Evolutionary conservation across 2,329 filamentous ascomycete species (phyloP).

Genomic region (Plectosphaerella plurivora): DNA sequence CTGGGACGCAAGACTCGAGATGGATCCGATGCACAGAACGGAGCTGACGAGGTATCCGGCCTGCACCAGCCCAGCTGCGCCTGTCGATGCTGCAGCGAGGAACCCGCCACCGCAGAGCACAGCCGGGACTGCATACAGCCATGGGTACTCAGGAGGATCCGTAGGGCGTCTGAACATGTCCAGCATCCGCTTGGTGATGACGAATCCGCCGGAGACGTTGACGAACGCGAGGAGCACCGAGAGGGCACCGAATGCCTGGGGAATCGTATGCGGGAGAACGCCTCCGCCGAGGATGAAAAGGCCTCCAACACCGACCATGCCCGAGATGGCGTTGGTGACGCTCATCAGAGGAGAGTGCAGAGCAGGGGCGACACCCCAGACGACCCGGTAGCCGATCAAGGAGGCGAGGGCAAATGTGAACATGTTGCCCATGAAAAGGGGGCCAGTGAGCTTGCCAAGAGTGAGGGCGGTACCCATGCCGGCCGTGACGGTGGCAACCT

Average conservation of each 20-base stretch:
- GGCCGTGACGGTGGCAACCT: slow-evolving; percentile 70
- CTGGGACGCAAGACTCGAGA: slow-evolving; percentile 79
- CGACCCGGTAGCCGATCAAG: slow-evolving; percentile 80
- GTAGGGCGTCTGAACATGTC: slow-evolving; percentile 87
- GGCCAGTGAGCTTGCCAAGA: slow-evolving; percentile 75
- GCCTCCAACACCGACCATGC: slow-evolving; percentile 84
- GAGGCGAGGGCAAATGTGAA: slow-evolving; percentile 83
- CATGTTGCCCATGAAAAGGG: slow-evolving; percentile 82
- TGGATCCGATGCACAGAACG: slow-evolving; percentile 77
- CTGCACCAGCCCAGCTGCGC: slow-evolving; percentile 78
- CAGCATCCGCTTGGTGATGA: slow-evolving; percentile 89
- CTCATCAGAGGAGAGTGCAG: slow-evolving; percentile 89
- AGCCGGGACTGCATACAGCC: slow-evolving; percentile 77
- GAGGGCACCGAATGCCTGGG: slow-evolving; percentile 70
- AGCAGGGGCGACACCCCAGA: slow-evolving; percentile 81
- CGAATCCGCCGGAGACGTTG: slow-evolving; percentile 84
- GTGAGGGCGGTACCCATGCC: slow-evolving; percentile 73
- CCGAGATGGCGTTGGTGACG: slow-evolving; percentile 88
- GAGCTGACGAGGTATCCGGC: slow-evolving; percentile 85
- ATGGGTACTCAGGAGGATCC: slow-evolving; percentile 83
- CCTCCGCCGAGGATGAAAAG: slow-evolving; percentile 87
- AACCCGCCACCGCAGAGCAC: slow-evolving; percentile 77
- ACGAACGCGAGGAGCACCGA: slow-evolving; percentile 84
- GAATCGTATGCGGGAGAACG: slow-evolving; percentile 70
- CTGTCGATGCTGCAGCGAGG: slow-evolving; percentile 73